Evolutionary conservation across 169 alveolate genomes (phyloP), one percentile per base, ranked within the genome.

Genomic region (Babesia bovis): DNA sequence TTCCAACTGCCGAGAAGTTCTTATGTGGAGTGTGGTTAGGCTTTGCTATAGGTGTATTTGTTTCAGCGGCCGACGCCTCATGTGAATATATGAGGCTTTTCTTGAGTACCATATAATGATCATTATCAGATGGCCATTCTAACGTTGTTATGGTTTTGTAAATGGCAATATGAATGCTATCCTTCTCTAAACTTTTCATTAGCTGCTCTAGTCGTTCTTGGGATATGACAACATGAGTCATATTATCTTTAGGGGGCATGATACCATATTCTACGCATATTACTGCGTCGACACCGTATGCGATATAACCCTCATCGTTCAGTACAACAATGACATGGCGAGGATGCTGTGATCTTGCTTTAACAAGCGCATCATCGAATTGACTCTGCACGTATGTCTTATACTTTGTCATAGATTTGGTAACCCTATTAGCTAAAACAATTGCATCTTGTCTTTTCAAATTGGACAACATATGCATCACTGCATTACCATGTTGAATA

Each of bases 231-330:
- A 71, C 65, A 2, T 70, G 83, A 17, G 84, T 61, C 17, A 78
- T 69, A n/a, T 10, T 32, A 9, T 66, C 84, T 33, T 30, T 32
- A 4, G 71, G 82, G 28, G 32, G 35, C 35, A 79, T 41, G 7
- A 41, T 84, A 19, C 75, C 23, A 42, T 79, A 65, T 44, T 89
- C 93, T 44, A 84, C 83, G 19, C 83, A 67, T 35, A 89, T 66
- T 35, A 74, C 84, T 3, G 90, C 82, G 50, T 89, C 93, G 21
- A 72, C n/a, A 13, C 90, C 93, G 68, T 75, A 74, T n/a, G 86
- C 85, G 41, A 84, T 89, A 38, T 84, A 89, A 51, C 55, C 55
- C 38, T 55, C 73, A 9, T 90, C 93, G 17, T 40, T 84, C 12
- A 89, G 38, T 30, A 78, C 35, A 19, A 84, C 51, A 38, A 89